Conservation (phyloP, 2,329 filamentous ascomycete genomes). For the Hymenoscyphus fructigenus region DNA sequence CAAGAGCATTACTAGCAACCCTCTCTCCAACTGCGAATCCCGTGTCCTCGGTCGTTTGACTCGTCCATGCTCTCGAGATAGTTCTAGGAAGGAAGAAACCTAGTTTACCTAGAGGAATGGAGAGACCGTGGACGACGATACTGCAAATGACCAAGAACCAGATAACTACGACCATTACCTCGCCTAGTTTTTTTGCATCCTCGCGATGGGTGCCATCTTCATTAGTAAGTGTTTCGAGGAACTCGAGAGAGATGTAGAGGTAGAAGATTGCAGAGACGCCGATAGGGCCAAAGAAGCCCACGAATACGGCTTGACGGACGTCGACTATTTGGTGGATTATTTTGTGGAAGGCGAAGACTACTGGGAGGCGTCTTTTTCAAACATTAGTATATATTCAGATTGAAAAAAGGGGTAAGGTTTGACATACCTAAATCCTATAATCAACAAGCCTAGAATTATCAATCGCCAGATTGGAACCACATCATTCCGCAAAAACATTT, state of each 20-base stretch:
- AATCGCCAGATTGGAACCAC: slow-evolving; percentile 75
- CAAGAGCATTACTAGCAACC: slow-evolving; percentile 10
- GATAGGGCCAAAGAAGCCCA: slow-evolving; percentile 91
- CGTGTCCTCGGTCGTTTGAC: slow-evolving; percentile 20
- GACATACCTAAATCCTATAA: slow-evolving; percentile 66
- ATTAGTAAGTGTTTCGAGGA: slow-evolving; percentile 55
- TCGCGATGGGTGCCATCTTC: slow-evolving; percentile 59
- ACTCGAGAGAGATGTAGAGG: slow-evolving; percentile 77
- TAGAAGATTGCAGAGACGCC: slow-evolving; percentile 91
- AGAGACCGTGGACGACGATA: slow-evolving; percentile 81
- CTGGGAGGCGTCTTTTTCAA: slow-evolving; percentile 59
- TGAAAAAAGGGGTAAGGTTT: not conserved
- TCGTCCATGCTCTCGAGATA: slow-evolving; percentile 45
- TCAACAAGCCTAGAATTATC: slow-evolving; percentile 69
- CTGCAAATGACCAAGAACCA: slow-evolving; percentile 87
- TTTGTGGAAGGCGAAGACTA: slow-evolving; percentile 71
- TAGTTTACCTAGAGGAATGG: slow-evolving; percentile 73
- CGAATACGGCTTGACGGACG: slow-evolving; percentile 73
- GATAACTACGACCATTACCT: slow-evolving; percentile 69
- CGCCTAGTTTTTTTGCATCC: slow-evolving; percentile 65
- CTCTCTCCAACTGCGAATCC: slow-evolving; percentile 21
- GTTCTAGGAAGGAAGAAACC: slow-evolving; percentile 60
- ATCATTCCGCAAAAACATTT: slow-evolving; percentile 61
- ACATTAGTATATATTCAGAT: slow-evolving; percentile 9
- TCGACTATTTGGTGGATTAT: slow-evolving; percentile 78